These are phyloP conservation scores for Plenodomus lindquistii DNA, from an alignment of 2,329 filamentous ascomycete genomes.

Conservation along the genomic window DNA sequence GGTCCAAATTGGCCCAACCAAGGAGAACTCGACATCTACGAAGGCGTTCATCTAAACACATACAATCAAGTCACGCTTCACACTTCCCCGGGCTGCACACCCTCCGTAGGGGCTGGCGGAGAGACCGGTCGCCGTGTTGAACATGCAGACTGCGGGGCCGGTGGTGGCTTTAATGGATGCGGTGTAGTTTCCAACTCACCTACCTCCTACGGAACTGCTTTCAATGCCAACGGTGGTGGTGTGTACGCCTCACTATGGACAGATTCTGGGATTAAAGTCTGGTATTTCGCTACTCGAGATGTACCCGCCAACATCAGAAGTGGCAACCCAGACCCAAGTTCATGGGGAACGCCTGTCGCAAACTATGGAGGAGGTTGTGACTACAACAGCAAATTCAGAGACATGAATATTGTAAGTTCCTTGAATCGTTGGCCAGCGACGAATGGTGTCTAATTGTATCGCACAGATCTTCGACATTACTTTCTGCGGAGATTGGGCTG, in stretches of 20 bases:
- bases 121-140: slow-evolving; percentile 34
- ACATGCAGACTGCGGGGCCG: slow-evolving; percentile 42
- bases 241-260: slow-evolving; percentile 51
- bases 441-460: slow-evolving; percentile 1
- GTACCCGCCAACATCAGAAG: slow-evolving; percentile 49
- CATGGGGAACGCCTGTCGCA: slow-evolving; percentile 49
- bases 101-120: slow-evolving; percentile 36
- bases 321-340: slow-evolving; percentile 46
- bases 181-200: slow-evolving; percentile 31
- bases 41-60: slow-evolving; percentile 45
- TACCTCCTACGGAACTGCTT: slow-evolving; percentile 43
- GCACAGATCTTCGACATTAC: slow-evolving; percentile 53
- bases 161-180: slow-evolving; percentile 41
- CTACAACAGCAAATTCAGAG: slow-evolving; percentile 40
- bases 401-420: slow-evolving; percentile 40
- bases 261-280: slow-evolving; percentile 50
- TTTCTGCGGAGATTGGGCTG: slow-evolving; percentile 62
- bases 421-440: neutral
- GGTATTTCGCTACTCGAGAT: slow-evolving; percentile 49
- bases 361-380: slow-evolving; percentile 43
- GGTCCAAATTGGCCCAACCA: slow-evolving; percentile 47
- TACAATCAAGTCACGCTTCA: slow-evolving; percentile 46
- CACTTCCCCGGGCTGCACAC: slow-evolving; percentile 40
- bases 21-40: slow-evolving; percentile 43
- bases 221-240: slow-evolving; percentile 49